Conservation (phyloP, 768 basidiomycete genomes). For the Boletus sp. region DNA sequence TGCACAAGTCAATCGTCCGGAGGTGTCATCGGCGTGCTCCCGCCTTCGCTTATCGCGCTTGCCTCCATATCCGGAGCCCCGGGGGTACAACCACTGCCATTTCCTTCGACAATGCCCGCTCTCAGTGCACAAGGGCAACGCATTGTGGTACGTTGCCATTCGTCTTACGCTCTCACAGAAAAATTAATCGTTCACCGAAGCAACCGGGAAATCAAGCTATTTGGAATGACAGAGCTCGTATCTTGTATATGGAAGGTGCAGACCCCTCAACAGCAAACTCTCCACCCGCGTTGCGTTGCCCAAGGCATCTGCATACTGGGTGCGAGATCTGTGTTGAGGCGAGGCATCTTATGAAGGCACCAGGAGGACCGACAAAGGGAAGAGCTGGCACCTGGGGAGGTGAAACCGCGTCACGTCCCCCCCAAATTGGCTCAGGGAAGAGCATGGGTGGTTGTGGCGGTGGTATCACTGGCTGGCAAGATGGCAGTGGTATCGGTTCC, state of each 20-base stretch:
- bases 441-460: conserved; percentile 35
- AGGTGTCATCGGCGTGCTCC: conserved; percentile 19
- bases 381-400: conserved; percentile 28
- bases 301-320: conserved; percentile 66
- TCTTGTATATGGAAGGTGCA: conserved; percentile 58
- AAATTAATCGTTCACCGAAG: not conserved
- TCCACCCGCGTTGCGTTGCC: conserved; percentile 62
- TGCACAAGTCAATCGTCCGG: conserved; percentile 19
- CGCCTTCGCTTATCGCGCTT: conserved; percentile 29
- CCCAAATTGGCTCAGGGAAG: conserved; percentile 18
- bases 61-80: conserved; percentile 27
- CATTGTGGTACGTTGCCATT: conserved; percentile 10
- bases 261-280: conserved; percentile 61
- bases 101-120: conserved; percentile 4
- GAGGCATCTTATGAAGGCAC: conserved; percentile 33
- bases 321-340: conserved; percentile 79
- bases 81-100: conserved; percentile 2
- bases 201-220: conserved; percentile 19
- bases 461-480: conserved; percentile 70
- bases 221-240: conserved; percentile 41
- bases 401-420: conserved; percentile 20
- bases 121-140: conserved; percentile 7
- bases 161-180: not conserved
- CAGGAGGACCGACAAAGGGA: conserved; percentile 24
- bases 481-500: conserved; percentile 69